phyloP scores from a whole-genome alignment of 345 rosid species.

The Pistacia vera region DNA sequence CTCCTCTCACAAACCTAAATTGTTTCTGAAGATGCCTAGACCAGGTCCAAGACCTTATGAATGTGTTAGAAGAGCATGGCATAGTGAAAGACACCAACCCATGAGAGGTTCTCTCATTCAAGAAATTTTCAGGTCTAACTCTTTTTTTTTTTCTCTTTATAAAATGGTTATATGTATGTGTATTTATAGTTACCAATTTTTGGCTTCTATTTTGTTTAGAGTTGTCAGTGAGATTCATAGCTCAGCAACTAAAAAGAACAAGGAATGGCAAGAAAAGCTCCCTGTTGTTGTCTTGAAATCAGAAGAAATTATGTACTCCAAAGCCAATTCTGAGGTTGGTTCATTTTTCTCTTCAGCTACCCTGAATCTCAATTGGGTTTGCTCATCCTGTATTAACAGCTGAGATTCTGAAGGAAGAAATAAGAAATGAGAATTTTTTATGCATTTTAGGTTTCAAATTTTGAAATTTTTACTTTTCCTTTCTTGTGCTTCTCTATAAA shows the following conservation, averaged over 20 bases:
- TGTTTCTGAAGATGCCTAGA: constrained; percentile 55
- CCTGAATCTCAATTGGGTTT: constrained; percentile 4
- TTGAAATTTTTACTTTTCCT: background rate
- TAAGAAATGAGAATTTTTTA: background rate
- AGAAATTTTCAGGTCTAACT: constrained; percentile 61
- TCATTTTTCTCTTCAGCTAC: background rate
- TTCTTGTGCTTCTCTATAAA: background rate
- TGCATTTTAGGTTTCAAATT: constrained; percentile 5
- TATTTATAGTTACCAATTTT: constrained; percentile 1
- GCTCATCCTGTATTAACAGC: constrained; percentile 1
- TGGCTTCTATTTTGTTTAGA: constrained; percentile 29
- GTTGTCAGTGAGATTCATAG: constrained; percentile 59
- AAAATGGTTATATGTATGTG: background rate
- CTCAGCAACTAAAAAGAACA: constrained; percentile 61
- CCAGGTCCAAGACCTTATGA: constrained; percentile 79
- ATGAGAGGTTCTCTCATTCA: constrained; percentile 73
- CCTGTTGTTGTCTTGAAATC: constrained; percentile 72
- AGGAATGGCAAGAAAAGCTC: constrained; percentile 78
- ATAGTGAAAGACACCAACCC: constrained; percentile 80
- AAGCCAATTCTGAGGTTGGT: constrained; percentile 83
- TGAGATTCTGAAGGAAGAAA: background rate
- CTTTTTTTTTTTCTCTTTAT: background rate
- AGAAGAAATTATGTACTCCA: constrained; percentile 75
- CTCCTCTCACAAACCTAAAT: background rate
- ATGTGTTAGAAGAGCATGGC: constrained; percentile 77